A percentile compares a stretch with the other conserved stretches of the same genome.
phyloP scores from a whole-genome alignment of 2,329 filamentous ascomycete species.

The Phaeoacremonium minimum region DNA sequence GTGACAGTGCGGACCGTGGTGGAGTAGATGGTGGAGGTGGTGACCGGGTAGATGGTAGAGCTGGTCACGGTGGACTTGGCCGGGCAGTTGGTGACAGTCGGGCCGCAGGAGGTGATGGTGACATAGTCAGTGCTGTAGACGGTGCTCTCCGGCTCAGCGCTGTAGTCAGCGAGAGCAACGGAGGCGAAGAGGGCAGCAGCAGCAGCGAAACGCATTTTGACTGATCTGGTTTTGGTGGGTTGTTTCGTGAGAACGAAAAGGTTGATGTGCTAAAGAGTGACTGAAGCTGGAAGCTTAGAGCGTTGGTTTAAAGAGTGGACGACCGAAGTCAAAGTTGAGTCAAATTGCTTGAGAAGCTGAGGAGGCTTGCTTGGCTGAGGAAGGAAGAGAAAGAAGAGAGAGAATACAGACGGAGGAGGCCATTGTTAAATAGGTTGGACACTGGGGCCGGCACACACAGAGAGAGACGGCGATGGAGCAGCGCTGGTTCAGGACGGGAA shows the following conservation, averaged over 20 bases:
- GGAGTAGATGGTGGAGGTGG: constrained; percentile 48
- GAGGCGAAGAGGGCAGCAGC: constrained; percentile 45
- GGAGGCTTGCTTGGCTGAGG: constrained; percentile 28
- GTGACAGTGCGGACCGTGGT: constrained; percentile 59
- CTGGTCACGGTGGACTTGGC: constrained; percentile 21
- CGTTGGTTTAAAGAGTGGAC: constrained; percentile 30
- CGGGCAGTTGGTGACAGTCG: constrained; percentile 49
- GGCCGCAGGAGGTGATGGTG: constrained; percentile 57
- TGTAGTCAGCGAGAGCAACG: constrained; percentile 31
- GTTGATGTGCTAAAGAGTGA: constrained; percentile 17
- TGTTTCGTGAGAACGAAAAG: constrained; percentile 13
- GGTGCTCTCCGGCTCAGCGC: constrained; percentile 29
- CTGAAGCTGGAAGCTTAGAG: constrained; percentile 20
- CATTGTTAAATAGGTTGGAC: constrained; percentile 27
- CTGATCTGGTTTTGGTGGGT: constrained; percentile 17
- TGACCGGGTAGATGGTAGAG: constrained; percentile 24
- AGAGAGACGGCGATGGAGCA: too few species aligned
- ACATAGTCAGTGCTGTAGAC: constrained; percentile 55
- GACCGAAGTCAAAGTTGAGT: constrained; percentile 33
- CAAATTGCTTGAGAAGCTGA: constrained; percentile 17
- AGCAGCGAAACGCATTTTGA: constrained; percentile 61
- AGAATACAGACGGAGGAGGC: constrained; percentile 10
- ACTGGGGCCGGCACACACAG: background rate
- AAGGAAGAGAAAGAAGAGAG: constrained; percentile 17
- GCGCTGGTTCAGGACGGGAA: too few species aligned